Evolutionary conservation across 352 stramenopile species (phyloP), one percentile per base, ranked within the genome.

Genomic region (Globisporangium iwayamae): DNA sequence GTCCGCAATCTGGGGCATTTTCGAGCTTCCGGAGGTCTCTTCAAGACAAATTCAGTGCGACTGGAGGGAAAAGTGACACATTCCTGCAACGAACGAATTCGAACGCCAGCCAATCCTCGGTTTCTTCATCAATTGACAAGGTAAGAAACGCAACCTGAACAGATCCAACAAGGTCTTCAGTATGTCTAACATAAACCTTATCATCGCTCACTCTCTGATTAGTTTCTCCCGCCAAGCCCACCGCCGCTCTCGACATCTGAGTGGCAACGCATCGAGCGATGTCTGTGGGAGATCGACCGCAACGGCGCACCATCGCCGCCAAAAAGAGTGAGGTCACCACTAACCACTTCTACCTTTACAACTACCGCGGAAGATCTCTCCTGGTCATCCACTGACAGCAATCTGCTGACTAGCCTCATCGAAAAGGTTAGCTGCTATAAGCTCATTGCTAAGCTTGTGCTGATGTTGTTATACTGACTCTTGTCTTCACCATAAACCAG

Each of bases 221-320:
- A 56, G 51, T 56, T 50, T 38, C 52, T 66, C 14, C 30, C 32
- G 11, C 47, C 28, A 9, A 52, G 28, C 7, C 34, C 39, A 14
- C 67, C 25, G 10, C 66, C 70, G 1, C 65, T 75, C 50, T 68
- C 70, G 18, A n/a, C 56, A 11, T 57, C 28, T 22, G 76, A 89
- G 60, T 90, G 82, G 82, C 32, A 68, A n/a, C 66, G 65, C 2
- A 79, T 91, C 32, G 80, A 91, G 62, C 63, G 73, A 2, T 78
- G 70, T 41, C 62, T 91, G 38, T 90, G 82, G 82, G 70, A 85
- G 36, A 71, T 91, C 55, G 82, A 91, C 38, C 62, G 9, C 43
- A 72, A 45, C 9, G 52, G 50, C 4, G 39, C 43, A 16, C 41
- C 60, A 16, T 65, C 60, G 9, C 60, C 52, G 16, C 18, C 30